phyloP scores from a whole-genome alignment of 148 eudicot species.

The Nepenthes mirabilis region DNA sequence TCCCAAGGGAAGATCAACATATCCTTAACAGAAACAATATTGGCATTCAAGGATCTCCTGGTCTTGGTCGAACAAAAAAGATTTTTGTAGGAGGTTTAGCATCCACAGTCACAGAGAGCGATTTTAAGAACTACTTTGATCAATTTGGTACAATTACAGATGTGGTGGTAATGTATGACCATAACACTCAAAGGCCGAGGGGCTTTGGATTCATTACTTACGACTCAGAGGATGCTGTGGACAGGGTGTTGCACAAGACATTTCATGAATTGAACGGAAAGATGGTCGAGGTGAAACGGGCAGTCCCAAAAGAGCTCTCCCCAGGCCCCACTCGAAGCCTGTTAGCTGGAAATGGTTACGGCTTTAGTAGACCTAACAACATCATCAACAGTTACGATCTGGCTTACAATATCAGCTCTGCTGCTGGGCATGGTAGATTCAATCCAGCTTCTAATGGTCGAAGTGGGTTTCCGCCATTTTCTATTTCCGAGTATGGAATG shows the following conservation, averaged over 20 bases:
- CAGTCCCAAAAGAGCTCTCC: constrained; percentile 79
- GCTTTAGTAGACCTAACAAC: constrained; percentile 44
- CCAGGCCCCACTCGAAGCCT: constrained; percentile 61
- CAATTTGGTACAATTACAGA: constrained; percentile 77
- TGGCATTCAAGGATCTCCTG: constrained; percentile 64
- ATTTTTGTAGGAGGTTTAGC: constrained; percentile 93
- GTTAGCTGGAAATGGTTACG: constrained; percentile 42
- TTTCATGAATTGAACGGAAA: constrained; percentile 86
- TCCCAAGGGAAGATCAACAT: constrained; percentile 78
- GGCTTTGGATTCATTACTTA: constrained; percentile 89
- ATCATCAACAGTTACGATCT: constrained; percentile 49
- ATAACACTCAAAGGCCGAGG: constrained; percentile 84
- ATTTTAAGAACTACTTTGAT: constrained; percentile 71
- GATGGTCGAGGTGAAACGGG: constrained; percentile 89
- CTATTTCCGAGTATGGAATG: constrained; percentile 49
- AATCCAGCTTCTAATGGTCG: constrained; percentile 50
- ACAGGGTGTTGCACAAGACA: constrained; percentile 59
- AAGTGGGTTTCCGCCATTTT: constrained; percentile 49
- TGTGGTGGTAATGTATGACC: constrained; percentile 95
- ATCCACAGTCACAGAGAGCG: constrained; percentile 68
- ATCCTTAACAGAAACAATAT: constrained; percentile 37
- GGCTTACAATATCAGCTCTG: constrained; percentile 48
- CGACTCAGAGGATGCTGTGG: constrained; percentile 82
- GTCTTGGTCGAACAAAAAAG: constrained; percentile 65
- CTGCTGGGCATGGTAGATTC: constrained; percentile 58